phyloP scores from a whole-genome alignment of 352 stramenopile species.

The Aphanomyces invadans region DNA sequence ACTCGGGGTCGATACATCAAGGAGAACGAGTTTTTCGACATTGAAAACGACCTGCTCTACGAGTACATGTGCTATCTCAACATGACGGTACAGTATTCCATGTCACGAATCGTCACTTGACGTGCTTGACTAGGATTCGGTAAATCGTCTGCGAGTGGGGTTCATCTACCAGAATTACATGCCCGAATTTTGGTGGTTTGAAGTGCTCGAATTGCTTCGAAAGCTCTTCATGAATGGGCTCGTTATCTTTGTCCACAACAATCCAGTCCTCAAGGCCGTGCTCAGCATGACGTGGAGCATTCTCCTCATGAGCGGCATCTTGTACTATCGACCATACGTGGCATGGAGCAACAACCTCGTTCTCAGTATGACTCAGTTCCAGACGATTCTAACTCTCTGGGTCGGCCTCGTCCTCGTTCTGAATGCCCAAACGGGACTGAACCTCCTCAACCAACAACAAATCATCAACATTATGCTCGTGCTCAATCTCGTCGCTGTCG shows the following conservation, averaged over 20 bases:
- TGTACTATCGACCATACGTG: slow-evolving; percentile 70
- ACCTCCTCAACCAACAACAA: slow-evolving; percentile 52
- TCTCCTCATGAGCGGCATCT: slow-evolving; percentile 65
- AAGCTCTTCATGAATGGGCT: slow-evolving; percentile 70
- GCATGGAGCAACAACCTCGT: slow-evolving; percentile 66
- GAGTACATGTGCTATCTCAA: slow-evolving; percentile 77
- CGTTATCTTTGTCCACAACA: slow-evolving; percentile 65
- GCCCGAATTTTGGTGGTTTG: slow-evolving; percentile 69
- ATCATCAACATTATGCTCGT: slow-evolving; percentile 56
- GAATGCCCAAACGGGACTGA: slow-evolving; percentile 50
- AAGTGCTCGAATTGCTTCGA: slow-evolving; percentile 65
- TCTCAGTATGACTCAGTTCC: slow-evolving; percentile 60
- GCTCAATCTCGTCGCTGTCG: slow-evolving; percentile 51
- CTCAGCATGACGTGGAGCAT: slow-evolving; percentile 43
- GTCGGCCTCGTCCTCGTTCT: slow-evolving; percentile 68
- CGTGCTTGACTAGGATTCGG: slow-evolving; percentile 43
- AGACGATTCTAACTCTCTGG: slow-evolving; percentile 77
- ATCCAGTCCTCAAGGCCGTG: slow-evolving; percentile 60
- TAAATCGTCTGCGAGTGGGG: slow-evolving; percentile 49
- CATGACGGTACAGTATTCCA: slow-evolving; percentile 33
- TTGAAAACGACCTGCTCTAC: slow-evolving; percentile 57
- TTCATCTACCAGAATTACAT: slow-evolving; percentile 78
- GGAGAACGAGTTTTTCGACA: slow-evolving; percentile 44
- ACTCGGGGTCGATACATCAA: slow-evolving; percentile 39
- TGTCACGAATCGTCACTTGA: background rate